phyloP scores from a whole-genome alignment of 2,329 filamentous ascomycete species.

The Xylaria digitata region DNA sequence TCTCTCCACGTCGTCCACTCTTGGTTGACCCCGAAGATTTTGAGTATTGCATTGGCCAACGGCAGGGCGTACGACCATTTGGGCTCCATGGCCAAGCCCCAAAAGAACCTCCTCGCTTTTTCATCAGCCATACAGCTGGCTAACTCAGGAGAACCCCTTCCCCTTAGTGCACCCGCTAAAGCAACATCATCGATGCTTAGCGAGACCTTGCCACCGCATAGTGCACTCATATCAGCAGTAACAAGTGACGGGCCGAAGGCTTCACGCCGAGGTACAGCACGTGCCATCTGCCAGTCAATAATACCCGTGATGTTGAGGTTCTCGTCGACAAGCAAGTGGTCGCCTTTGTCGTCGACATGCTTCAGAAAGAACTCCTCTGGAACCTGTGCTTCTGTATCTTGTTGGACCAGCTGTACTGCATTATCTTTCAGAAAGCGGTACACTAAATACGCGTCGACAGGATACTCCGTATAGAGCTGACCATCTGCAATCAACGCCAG shows the following conservation, averaged over 20 bases:
- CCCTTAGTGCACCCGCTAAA: conserved; percentile 23
- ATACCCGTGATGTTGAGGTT: conserved; percentile 54
- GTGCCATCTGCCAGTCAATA: conserved; percentile 55
- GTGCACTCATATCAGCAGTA: conserved; percentile 37
- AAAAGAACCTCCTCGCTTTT: conserved; percentile 38
- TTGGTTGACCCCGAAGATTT: conserved; percentile 27
- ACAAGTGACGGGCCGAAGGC: conserved; percentile 38
- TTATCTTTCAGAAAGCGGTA: conserved; percentile 54
- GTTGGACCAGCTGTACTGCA: conserved; percentile 41
- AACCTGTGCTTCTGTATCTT: conserved; percentile 12
- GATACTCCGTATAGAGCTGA: conserved; percentile 48
- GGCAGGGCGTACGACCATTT: conserved; percentile 36
- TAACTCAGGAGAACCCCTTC: conserved; percentile 25
- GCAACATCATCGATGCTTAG: conserved; percentile 31
- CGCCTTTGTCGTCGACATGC: conserved; percentile 56
- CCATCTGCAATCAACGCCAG: conserved; percentile 48
- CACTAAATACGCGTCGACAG: conserved; percentile 50
- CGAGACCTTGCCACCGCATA: conserved; percentile 34
- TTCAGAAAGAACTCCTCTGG: conserved; percentile 49
- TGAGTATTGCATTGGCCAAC: conserved; percentile 37
- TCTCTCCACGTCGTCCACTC: conserved; percentile 31
- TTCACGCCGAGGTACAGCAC: conserved; percentile 42
- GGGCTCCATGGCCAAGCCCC: conserved; percentile 34
- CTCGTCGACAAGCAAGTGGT: conserved; percentile 55
- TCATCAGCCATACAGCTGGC: conserved; percentile 34